Evolutionary conservation across 2,329 filamentous ascomycete species (phyloP).

Genomic region (Rugonectria rugulosa): DNA sequence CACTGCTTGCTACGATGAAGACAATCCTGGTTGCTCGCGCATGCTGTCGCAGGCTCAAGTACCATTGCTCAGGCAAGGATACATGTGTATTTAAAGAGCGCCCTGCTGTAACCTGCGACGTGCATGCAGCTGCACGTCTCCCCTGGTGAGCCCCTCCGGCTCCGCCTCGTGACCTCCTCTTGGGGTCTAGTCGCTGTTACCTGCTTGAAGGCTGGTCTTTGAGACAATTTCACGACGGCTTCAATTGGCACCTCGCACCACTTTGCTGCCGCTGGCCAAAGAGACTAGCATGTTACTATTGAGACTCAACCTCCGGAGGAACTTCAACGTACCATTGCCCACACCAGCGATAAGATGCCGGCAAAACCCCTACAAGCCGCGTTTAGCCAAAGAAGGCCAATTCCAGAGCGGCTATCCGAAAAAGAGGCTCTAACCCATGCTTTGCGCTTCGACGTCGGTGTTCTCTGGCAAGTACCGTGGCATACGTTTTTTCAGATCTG

Average conservation of each 20-base stretch:
- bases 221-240: background rate
- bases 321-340: background rate
- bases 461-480: slow-evolving; percentile 24
- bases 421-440: too few relatives aligned
- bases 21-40: slow-evolving; percentile 12
- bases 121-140: slow-evolving; percentile 17
- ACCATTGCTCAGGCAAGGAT: background rate
- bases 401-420: slow-evolving; percentile 13
- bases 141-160: slow-evolving; percentile 5
- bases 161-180: slow-evolving; percentile 12
- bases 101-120: slow-evolving; percentile 8
- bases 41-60: background rate
- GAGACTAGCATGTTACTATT: slow-evolving; percentile 2
- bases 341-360: background rate
- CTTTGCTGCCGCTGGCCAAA: background rate
- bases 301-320: background rate
- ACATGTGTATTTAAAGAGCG: background rate
- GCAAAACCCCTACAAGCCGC: background rate
- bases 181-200: slow-evolving; percentile 4
- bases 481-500: slow-evolving; percentile 16
- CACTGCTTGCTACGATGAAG: slow-evolving; percentile 12
- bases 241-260: slow-evolving; percentile 1
- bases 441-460: too few relatives aligned
- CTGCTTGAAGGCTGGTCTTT: background rate
- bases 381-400: slow-evolving; percentile 2